phyloP scores from a whole-genome alignment of 2,329 filamentous ascomycete genomes.

The Hawksworthiomyces lignivorus region DNA sequence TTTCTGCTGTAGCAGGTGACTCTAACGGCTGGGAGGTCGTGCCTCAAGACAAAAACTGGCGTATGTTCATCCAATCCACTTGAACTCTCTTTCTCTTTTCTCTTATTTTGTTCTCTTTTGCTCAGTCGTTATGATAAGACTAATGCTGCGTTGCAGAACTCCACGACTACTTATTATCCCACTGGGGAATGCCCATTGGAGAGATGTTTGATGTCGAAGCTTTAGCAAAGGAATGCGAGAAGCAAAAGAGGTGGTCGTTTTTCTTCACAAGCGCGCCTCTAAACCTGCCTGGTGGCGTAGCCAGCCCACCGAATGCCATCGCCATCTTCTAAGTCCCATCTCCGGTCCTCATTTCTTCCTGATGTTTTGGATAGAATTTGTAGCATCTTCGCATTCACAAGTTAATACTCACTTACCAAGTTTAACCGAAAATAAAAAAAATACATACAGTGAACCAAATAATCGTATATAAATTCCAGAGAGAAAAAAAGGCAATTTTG shows the following conservation, averaged over 20 bases:
- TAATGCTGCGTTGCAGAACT: conserved; percentile 17
- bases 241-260: conserved; percentile 48
- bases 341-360: no score
- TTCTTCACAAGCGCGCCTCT: conserved; percentile 53
- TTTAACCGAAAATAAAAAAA: no score
- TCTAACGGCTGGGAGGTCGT: conserved; percentile 50
- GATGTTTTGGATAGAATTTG: no score
- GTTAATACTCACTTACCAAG: no score
- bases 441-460: no score
- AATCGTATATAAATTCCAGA: no score
- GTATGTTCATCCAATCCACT: conserved; percentile 14
- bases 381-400: no score
- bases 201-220: conserved; percentile 50
- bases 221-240: conserved; percentile 44
- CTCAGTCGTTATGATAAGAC: no score
- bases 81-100: conserved; percentile 3
- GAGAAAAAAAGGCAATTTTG: no score
- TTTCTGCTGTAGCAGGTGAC: conserved; percentile 59
- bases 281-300: conserved; percentile 46
- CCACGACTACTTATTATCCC: conserved; percentile 39
- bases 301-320: conserved; percentile 40
- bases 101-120: no score
- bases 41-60: conserved; percentile 14
- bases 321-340: conserved; percentile 39
- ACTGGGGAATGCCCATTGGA: conserved; percentile 47